These are phyloP conservation scores for Wickerhamiella brachini DNA, from an alignment of 805 yeast genomes.

Conservation along the genomic window DNA sequence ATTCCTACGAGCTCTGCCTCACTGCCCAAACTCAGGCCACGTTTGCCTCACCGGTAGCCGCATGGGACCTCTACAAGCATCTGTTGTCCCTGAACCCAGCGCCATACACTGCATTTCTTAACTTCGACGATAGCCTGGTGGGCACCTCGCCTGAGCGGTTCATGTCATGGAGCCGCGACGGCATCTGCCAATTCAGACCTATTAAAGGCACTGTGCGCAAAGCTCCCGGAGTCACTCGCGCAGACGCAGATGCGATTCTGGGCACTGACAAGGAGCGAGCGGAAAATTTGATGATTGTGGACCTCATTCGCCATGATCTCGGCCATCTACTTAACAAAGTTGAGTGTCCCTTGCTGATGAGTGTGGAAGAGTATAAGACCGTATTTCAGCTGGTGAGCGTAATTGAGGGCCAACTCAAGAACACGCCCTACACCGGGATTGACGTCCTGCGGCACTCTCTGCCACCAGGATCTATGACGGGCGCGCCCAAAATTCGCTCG, in stretches of 20 bases:
- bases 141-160: constrained; percentile 95
- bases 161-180: constrained; percentile 50
- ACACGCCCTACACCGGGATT: constrained; percentile 41
- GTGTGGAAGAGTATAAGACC: constrained; percentile 81
- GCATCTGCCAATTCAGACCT: constrained; percentile 69
- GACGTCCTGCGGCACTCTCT: constrained; percentile 66
- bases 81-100: constrained; percentile 71
- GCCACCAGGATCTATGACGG: constrained; percentile 99
- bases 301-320: constrained; percentile 83
- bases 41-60: constrained; percentile 31
- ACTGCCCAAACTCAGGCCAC: constrained; percentile 58
- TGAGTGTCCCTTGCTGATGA: constrained; percentile 65
- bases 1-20: constrained; percentile 85
- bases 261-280: constrained; percentile 87
- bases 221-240: constrained; percentile 36
- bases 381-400: constrained; percentile 88
- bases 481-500: constrained; percentile 92
- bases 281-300: constrained; percentile 94
- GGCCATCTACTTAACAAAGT: constrained; percentile 50
- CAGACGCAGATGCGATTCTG: constrained; percentile 48
- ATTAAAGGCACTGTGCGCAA: constrained; percentile 91
- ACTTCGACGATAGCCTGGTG: constrained; percentile 51
- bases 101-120: constrained; percentile 75
- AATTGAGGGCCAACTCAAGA: constrained; percentile 46
- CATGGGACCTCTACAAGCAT: constrained; percentile 74